A percentile compares a stretch with the other conserved stretches of the same genome.
Conservation (phyloP, 371 early-diverging fungal species). For the Circinella minor region DNA sequence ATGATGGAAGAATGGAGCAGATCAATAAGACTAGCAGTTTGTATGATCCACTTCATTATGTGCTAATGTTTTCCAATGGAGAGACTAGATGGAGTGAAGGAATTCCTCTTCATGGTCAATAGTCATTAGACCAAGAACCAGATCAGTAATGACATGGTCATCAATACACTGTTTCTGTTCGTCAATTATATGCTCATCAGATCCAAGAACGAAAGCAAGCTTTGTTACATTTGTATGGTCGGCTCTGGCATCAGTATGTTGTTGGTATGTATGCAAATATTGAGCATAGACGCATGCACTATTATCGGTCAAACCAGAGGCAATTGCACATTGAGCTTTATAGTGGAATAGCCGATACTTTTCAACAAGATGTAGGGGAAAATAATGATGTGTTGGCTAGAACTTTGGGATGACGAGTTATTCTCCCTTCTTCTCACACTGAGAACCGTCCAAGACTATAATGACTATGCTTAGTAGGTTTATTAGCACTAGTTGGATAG, state of each 20-base stretch:
- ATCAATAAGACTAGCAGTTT: slow-evolving; percentile 3
- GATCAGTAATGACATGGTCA: not conserved
- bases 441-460: no score
- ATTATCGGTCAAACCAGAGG: not conserved
- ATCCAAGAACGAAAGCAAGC: not conserved
- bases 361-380: no score
- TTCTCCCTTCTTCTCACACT: no score
- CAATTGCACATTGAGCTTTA: not conserved
- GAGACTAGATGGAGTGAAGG: slow-evolving; percentile 2
- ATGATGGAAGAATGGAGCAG: not conserved
- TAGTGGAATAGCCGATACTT: not conserved
- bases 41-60: slow-evolving; percentile 18
- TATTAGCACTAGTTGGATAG: no score
- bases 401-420: no score
- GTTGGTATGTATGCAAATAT: not conserved
- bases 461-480: no score
- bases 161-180: not conserved
- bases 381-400: no score
- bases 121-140: not conserved
- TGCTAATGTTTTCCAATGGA: slow-evolving; percentile 9
- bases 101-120: not conserved
- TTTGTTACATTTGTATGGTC: not conserved
- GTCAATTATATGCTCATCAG: not conserved
- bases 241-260: not conserved
- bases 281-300: slow-evolving; percentile 2